Conservation (phyloP, 192 early-diverging fungal genomes). For the Coemansia sp. region DNA sequence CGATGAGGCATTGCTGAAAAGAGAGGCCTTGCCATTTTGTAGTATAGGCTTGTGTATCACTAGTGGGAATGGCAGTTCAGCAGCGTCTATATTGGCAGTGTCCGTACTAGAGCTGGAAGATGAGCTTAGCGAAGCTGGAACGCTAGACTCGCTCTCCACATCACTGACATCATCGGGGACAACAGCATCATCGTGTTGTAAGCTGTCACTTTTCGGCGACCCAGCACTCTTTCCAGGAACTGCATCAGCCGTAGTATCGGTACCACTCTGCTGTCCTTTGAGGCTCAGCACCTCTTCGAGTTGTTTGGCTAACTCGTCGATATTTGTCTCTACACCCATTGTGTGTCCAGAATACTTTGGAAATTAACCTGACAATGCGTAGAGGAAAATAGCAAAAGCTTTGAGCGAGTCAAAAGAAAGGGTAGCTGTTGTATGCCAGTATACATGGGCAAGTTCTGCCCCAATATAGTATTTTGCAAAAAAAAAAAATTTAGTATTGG, state of each 20-base stretch:
- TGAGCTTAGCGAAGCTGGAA: constrained; percentile 8
- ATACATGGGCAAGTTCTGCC: too few relatives aligned
- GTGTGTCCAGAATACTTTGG: background rate
- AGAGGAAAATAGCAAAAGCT: background rate
- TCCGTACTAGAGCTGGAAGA: constrained; percentile 19
- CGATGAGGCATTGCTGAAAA: constrained; percentile 18
- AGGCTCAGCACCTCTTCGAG: constrained; percentile 25
- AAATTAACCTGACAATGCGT: background rate
- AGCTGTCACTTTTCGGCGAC: background rate
- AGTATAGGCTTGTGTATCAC: constrained; percentile 18
- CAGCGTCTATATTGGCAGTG: constrained; percentile 2
- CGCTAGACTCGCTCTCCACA: constrained; percentile 10
- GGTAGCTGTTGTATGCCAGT: background rate
- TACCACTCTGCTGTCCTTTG: constrained; percentile 1
- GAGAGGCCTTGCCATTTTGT: constrained; percentile 6
- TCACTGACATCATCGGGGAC: constrained; percentile 5
- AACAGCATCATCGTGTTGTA: constrained; percentile 2
- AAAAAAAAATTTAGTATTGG: too few relatives aligned
- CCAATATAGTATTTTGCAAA: too few relatives aligned
- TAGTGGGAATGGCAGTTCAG: constrained; percentile 6
- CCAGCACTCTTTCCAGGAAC: background rate
- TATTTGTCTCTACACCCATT: background rate
- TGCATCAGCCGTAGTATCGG: background rate
- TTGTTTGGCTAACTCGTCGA: constrained; percentile 28
- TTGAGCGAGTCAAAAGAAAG: background rate